Percentiles rank a stretch among this genome's conserved stretches.
Conservation (phyloP, 1,284 basidiomycete species). For the Leucoagaricus sp. region DNA sequence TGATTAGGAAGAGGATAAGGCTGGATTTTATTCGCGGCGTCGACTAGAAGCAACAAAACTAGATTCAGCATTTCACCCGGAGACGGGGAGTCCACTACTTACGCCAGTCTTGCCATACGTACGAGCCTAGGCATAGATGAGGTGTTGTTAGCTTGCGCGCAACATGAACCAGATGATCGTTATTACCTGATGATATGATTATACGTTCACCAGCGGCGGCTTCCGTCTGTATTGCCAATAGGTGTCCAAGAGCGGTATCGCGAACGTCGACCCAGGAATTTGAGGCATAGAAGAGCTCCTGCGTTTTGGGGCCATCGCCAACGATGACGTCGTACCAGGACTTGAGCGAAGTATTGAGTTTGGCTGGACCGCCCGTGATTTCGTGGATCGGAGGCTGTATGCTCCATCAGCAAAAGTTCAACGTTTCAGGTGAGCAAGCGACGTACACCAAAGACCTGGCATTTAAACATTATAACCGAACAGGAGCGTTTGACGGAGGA, state of each 20-base stretch:
- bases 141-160: background rate
- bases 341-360: constrained; percentile 27
- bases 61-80: no score
- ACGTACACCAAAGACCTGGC: constrained; percentile 38
- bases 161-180: background rate
- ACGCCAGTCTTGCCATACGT: constrained; percentile 20
- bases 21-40: constrained; percentile 15
- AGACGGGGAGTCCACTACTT: background rate
- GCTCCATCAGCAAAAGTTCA: background rate
- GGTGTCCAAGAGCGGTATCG: constrained; percentile 28
- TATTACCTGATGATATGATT: constrained; percentile 27
- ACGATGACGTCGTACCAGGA: constrained; percentile 25
- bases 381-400: constrained; percentile 17
- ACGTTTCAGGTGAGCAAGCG: background rate
- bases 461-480: background rate
- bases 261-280: constrained; percentile 32
- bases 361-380: constrained; percentile 9
- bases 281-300: constrained; percentile 21
- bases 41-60: constrained; percentile 12
- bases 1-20: constrained; percentile 12
- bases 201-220: constrained; percentile 34
- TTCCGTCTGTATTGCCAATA: constrained; percentile 28
- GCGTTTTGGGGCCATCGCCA: constrained; percentile 16
- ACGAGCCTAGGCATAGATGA: background rate
- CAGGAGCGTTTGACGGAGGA: background rate